Evolutionary conservation across 148 eudicot genomes (phyloP).

Genomic region (Suaeda aralocaspica): DNA sequence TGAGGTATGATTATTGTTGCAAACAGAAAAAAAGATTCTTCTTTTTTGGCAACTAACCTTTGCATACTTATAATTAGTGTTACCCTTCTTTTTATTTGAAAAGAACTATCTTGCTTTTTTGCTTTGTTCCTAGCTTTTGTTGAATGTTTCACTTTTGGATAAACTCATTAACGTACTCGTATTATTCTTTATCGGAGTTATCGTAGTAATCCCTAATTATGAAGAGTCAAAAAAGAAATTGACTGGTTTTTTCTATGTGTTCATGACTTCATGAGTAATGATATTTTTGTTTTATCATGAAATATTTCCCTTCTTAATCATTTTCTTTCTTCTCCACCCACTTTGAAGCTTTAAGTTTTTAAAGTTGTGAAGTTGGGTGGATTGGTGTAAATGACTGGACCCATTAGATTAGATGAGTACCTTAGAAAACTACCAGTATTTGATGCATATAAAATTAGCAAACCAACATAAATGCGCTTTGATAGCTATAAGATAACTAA

Average conservation of each 20-base stretch:
- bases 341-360: not conserved
- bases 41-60: conserved; percentile 22
- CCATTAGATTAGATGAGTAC: conserved; percentile 5
- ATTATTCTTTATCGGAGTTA: not conserved
- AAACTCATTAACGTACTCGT: not conserved
- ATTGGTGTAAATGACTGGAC: not conserved
- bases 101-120: conserved; percentile 13
- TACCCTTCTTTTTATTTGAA: conserved; percentile 19
- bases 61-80: conserved; percentile 5
- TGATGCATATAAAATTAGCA: not conserved
- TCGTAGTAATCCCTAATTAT: too few species aligned
- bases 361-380: not conserved
- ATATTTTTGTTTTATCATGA: conserved; percentile 9
- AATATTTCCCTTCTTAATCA: not conserved
- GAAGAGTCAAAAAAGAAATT: not conserved
- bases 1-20: conserved; percentile 17
- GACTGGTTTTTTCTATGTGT: not conserved
- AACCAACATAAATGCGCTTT: not conserved
- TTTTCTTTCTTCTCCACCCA: not conserved
- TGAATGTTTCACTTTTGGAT: conserved; percentile 4
- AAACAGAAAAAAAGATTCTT: conserved; percentile 4
- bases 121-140: conserved; percentile 18
- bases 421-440: conserved; percentile 13
- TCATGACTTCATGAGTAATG: conserved; percentile 12
- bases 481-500: conserved; percentile 6